phyloP scores from a whole-genome alignment of 495 filamentous ascomycete species.

The Talaromyces liani region DNA sequence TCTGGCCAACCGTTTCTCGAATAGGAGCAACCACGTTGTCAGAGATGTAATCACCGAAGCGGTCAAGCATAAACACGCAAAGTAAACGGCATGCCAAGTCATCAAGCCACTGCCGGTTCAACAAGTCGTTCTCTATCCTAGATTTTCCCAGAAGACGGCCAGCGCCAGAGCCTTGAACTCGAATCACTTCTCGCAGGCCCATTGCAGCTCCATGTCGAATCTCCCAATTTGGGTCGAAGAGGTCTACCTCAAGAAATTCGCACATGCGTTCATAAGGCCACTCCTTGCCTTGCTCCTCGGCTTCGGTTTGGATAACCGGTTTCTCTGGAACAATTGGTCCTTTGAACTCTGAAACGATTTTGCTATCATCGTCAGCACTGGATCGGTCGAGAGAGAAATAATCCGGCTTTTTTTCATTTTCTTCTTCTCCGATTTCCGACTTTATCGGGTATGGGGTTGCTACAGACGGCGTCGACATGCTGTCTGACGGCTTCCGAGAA shows the following conservation, averaged over 20 bases:
- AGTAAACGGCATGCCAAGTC: constrained; percentile 87
- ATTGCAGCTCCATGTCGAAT: constrained; percentile 95
- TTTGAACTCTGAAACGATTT: constrained; percentile 94
- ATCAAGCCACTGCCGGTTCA: constrained; percentile 82
- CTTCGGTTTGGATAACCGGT: constrained; percentile 54
- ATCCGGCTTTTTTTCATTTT: constrained; percentile 47
- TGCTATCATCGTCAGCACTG: constrained; percentile 76
- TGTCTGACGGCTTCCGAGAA: constrained; percentile 60
- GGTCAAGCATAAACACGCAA: constrained; percentile 93
- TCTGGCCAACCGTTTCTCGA: constrained; percentile 93
- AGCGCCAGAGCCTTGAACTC: constrained; percentile 88
- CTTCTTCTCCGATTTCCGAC: constrained; percentile 48
- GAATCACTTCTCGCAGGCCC: constrained; percentile 84
- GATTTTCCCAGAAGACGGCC: constrained; percentile 66
- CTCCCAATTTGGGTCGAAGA: constrained; percentile 94
- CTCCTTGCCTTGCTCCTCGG: constrained; percentile 69
- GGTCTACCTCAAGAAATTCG: constrained; percentile 83
- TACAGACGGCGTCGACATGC: constrained; percentile 50
- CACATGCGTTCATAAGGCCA: constrained; percentile 95
- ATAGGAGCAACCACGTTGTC: constrained; percentile 96
- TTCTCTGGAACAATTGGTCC: constrained; percentile 59
- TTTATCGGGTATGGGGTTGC: constrained; percentile 67
- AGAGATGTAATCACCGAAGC: constrained; percentile 95
- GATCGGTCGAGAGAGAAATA: constrained; percentile 81
- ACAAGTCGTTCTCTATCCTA: constrained; percentile 62